A percentile compares a stretch with the other conserved stretches of the same genome.
These are phyloP conservation scores for Middelhovenomyces tepae DNA, from an alignment of 805 yeast species.

Conservation along the genomic window DNA sequence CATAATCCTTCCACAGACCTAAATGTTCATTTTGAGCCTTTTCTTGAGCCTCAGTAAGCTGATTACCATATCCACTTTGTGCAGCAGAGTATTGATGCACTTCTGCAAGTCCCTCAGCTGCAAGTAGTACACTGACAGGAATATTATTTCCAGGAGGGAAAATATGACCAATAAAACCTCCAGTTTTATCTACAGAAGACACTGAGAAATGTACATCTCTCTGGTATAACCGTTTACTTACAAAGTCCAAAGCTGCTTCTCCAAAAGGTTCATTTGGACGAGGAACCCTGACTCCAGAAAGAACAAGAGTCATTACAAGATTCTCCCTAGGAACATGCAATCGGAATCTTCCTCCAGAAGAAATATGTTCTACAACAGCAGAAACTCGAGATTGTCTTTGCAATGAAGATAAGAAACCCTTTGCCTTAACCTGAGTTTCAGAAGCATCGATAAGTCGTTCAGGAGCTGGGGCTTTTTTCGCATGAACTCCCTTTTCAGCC, in stretches of 20 bases:
- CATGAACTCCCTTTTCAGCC: constrained; percentile 53
- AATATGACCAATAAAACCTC: constrained; percentile 71
- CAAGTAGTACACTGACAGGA: constrained; percentile 51
- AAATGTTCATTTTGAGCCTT: constrained; percentile 43
- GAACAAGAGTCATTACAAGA: constrained; percentile 54
- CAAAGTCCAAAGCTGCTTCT: constrained; percentile 45
- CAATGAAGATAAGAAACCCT: constrained; percentile 62
- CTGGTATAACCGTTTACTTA: constrained; percentile 51
- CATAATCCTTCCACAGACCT: constrained; percentile 65
- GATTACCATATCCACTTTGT: constrained; percentile 45
- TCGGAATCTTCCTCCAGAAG: constrained; percentile 59
- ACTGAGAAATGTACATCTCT: constrained; percentile 66
- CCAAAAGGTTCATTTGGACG: constrained; percentile 29
- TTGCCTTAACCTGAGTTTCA: constrained; percentile 62
- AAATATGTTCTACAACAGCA: constrained; percentile 65
- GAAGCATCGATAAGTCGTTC: constrained; percentile 72
- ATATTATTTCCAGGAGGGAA: constrained; percentile 40
- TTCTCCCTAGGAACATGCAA: constrained; percentile 65
- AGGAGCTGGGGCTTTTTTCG: constrained; percentile 44
- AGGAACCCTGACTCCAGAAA: constrained; percentile 60
- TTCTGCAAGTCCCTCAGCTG: constrained; percentile 55
- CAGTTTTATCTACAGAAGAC: constrained; percentile 62
- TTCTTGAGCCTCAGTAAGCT: constrained; percentile 53
- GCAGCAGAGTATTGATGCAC: constrained; percentile 57
- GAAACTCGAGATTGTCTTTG: constrained; percentile 54